phyloP scores from a whole-genome alignment of 768 basidiomycete genomes.

The Agaricus blazei region DNA sequence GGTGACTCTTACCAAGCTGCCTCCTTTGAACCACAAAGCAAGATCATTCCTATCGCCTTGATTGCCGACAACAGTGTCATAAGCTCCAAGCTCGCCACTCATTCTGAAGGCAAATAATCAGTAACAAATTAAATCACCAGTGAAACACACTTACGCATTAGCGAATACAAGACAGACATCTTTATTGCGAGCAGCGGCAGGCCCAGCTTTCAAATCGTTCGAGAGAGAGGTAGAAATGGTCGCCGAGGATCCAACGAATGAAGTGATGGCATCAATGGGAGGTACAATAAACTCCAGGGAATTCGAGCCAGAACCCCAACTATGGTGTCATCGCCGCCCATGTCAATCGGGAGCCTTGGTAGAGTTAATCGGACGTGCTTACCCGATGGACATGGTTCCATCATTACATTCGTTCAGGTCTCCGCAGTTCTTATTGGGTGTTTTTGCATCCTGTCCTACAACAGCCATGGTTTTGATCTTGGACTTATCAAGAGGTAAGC shows the following conservation, averaged over 20 bases:
- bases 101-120: slow-evolving; percentile 25
- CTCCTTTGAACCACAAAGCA: slow-evolving; percentile 53
- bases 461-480: slow-evolving; percentile 54
- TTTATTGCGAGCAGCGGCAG: slow-evolving; percentile 36
- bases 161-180: slow-evolving; percentile 60
- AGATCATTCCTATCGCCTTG: slow-evolving; percentile 56
- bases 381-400: slow-evolving; percentile 61
- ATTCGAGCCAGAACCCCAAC: slow-evolving; percentile 50
- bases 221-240: slow-evolving; percentile 38
- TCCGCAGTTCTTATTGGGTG: slow-evolving; percentile 40
- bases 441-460: slow-evolving; percentile 53
- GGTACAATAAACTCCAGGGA: slow-evolving; percentile 39
- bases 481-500: slow-evolving; percentile 40
- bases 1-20: slow-evolving; percentile 31
- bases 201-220: slow-evolving; percentile 34
- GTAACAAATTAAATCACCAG: not conserved
- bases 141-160: slow-evolving; percentile 35
- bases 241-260: slow-evolving; percentile 32
- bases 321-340: slow-evolving; percentile 10
- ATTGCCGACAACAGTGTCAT: slow-evolving; percentile 58
- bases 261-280: slow-evolving; percentile 41
- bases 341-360: not conserved
- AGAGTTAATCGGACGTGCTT: slow-evolving; percentile 19
- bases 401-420: slow-evolving; percentile 51
- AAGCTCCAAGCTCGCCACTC: slow-evolving; percentile 50